Base-by-base conservation (phyloP, 345 rosid genomes). In the Acer saccharum region DNA sequence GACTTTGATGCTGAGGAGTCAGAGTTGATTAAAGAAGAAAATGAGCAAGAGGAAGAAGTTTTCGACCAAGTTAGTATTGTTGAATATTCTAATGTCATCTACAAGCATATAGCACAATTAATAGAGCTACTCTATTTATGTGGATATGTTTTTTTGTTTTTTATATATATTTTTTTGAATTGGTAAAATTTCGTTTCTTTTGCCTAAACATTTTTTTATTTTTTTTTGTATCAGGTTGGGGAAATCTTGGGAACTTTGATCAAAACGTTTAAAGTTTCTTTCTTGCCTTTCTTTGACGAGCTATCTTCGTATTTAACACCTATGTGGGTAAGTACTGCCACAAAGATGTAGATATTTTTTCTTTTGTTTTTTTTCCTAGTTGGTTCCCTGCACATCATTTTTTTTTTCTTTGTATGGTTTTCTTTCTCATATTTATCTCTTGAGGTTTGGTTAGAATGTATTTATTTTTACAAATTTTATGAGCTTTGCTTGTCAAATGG, bases 11-110 rank as follows among this genome's bases (percentile, higher is more conserved):
- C 94, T 25, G 99, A 97, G 90, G 99, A 97, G 83, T 89, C 92
- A 39, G 99, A 97, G 85, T 88, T 97, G 90, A 90, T 97, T 69
- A 93, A 86, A 87, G 99, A 97, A 88, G 99, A 94, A 85, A 97
- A 97, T 88, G 99, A 94, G 79, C 98, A 93, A 78, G 99, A 97
- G 88, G 99, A 97, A 83, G 99, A 97, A 83, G 97, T 97, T 80
- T 94, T 97, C 85, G 99, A 97, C 80, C 99, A 97, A 87, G 99
- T 97, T 68, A 83, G 94, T 86, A 63, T 79, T n/a, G 29, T 74
- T 6, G 25, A 73, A 3, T 61, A 65, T 82, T 83, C 55, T 10
- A 10, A 58, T 50, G 52, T 64, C 65, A 44, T 77, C 52, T 69
- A 39, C 35, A 23, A 54, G 57, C 44, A n/a, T 65, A 66, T 32